phyloP scores from a whole-genome alignment of 2,329 filamentous ascomycete species.

The Fusarium setosum region DNA sequence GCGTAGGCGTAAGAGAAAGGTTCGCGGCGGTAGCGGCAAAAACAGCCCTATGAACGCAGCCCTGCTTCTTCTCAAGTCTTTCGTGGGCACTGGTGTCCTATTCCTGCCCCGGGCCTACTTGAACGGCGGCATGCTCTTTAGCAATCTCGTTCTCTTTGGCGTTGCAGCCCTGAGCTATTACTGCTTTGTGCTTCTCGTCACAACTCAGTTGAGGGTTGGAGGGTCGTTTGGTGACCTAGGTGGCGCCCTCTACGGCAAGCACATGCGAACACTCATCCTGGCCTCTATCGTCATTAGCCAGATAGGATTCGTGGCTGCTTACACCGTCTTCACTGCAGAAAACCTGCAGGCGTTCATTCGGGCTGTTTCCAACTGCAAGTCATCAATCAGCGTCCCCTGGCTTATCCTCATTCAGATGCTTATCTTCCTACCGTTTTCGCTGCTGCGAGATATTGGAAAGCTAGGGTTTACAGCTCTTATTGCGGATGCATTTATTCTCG shows the following conservation, averaged over 20 bases:
- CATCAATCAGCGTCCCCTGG: slow-evolving; percentile 85
- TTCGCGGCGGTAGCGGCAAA: slow-evolving; percentile 77
- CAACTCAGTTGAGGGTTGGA: slow-evolving; percentile 84
- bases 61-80: slow-evolving; percentile 92
- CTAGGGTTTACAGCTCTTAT: slow-evolving; percentile 94
- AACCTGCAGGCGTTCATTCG: slow-evolving; percentile 95
- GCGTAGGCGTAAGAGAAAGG: slow-evolving; percentile 80
- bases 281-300: slow-evolving; percentile 94
- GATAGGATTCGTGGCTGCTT: slow-evolving; percentile 92
- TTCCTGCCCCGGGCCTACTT: slow-evolving; percentile 94
- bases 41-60: slow-evolving; percentile 84
- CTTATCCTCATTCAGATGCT: slow-evolving; percentile 96
- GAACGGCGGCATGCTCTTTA: slow-evolving; percentile 98
- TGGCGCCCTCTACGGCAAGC: slow-evolving; percentile 88
- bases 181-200: slow-evolving; percentile 94
- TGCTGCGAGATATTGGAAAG: slow-evolving; percentile 97
- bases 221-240: slow-evolving; percentile 99
- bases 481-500: slow-evolving; percentile 92
- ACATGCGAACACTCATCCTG: slow-evolving; percentile 89
- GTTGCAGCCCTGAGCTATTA: slow-evolving; percentile 94
- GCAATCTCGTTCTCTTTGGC: slow-evolving; percentile 86
- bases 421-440: slow-evolving; percentile 92
- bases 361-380: slow-evolving; percentile 89
- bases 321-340: slow-evolving; percentile 96
- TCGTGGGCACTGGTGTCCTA: slow-evolving; percentile 94